These are phyloP conservation scores for Paracoccidioides brasiliensis DNA, from an alignment of 2,329 filamentous ascomycete genomes.

Conservation along the genomic window DNA sequence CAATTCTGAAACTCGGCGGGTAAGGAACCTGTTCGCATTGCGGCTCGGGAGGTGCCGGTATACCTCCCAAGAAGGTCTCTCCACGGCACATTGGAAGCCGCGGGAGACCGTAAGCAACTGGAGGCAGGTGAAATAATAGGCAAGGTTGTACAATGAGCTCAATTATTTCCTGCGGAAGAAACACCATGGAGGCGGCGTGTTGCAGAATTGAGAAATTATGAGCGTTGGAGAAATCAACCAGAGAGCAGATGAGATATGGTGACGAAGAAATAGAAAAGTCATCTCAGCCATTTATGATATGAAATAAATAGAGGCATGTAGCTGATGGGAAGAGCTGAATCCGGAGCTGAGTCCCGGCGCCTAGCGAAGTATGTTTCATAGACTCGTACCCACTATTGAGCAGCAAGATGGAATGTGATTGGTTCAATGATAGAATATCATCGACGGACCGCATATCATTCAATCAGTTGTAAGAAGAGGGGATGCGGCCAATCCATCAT, in stretches of 20 bases:
- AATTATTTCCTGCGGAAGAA: conserved; percentile 4
- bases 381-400: too few relatives aligned
- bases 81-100: conserved; percentile 2
- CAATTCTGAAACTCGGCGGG: conserved; percentile 2
- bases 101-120: conserved; percentile 6
- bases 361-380: too few relatives aligned
- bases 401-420: too few relatives aligned
- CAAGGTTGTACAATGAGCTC: conserved; percentile 1
- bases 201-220: neutral
- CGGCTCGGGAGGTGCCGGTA: neutral
- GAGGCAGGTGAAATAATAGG: neutral
- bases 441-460: too few relatives aligned
- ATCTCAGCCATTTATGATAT: too few relatives aligned
- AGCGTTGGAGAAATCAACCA: too few relatives aligned
- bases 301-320: too few relatives aligned
- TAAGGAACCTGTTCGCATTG: conserved; percentile 2
- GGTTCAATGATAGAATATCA: too few relatives aligned
- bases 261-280: neutral
- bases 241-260: neutral
- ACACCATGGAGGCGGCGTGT: neutral
- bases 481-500: too few relatives aligned
- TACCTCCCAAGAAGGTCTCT: neutral
- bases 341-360: too few relatives aligned
- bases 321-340: too few relatives aligned
- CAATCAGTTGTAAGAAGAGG: too few relatives aligned